These are phyloP conservation scores for Arachis stenosperma DNA, from an alignment of 306 rosid genomes.

Conservation along the genomic window DNA sequence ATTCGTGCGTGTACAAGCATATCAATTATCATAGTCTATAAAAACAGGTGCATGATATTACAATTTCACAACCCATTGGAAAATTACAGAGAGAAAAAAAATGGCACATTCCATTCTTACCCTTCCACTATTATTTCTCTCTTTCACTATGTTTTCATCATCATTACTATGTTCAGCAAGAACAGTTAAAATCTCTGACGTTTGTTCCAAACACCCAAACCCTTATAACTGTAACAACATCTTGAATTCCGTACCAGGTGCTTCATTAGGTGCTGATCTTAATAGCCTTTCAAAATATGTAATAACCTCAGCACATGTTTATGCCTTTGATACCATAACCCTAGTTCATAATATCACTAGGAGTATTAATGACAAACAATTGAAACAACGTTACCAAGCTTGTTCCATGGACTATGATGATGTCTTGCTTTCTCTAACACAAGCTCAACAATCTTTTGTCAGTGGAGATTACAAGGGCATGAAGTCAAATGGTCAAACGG, in stretches of 20 bases:
- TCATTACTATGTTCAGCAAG: background rate
- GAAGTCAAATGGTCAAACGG: background rate
- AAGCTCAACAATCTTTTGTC: background rate
- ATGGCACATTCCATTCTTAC: background rate
- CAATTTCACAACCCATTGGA: background rate
- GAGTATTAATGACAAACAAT: background rate
- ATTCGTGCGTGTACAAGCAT: background rate
- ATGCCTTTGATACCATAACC: conserved; percentile 21
- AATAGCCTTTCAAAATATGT: background rate
- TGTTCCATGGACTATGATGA: background rate
- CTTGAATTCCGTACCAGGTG: conserved; percentile 25
- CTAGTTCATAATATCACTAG: background rate
- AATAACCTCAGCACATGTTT: background rate
- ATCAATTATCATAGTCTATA: background rate
- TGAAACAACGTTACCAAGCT: background rate
- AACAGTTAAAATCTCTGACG: background rate
- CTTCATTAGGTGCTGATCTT: background rate
- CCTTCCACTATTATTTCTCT: conserved; percentile 11
- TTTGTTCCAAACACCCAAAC: conserved; percentile 35
- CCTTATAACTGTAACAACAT: background rate
- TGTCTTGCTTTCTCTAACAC: background rate
- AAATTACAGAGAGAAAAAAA: no score
- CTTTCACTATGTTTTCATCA: background rate
- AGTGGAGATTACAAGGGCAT: background rate
- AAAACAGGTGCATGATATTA: no score